These are phyloP conservation scores for Yamadazyma mexicana DNA, from an alignment of 1,139 yeast genomes.

Conservation along the genomic window DNA sequence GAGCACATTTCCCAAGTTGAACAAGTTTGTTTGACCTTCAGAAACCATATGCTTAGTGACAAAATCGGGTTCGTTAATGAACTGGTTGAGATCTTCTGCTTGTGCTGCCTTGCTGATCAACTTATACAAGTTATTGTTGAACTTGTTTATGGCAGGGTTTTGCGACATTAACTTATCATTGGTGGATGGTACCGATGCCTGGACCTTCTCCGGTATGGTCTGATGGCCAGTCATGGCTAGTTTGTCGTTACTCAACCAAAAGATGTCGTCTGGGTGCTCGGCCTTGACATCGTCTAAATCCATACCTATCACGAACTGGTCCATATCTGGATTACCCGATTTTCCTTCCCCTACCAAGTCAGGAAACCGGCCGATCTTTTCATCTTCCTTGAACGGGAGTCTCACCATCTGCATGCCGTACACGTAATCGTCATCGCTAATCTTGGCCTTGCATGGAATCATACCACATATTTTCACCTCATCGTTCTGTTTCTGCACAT, in stretches of 20 bases:
- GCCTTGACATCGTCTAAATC: constrained; percentile 27
- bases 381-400: constrained; percentile 82
- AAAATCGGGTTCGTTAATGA: constrained; percentile 26
- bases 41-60: constrained; percentile 26
- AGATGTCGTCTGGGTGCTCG: neutral
- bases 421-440: constrained; percentile 16
- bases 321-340: constrained; percentile 23
- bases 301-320: constrained; percentile 24
- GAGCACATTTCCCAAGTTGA: constrained; percentile 33
- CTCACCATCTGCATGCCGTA: constrained; percentile 40
- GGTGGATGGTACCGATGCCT: constrained; percentile 1
- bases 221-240: constrained; percentile 12
- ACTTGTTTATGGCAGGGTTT: constrained; percentile 33
- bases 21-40: constrained; percentile 23
- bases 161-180: constrained; percentile 23
- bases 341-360: constrained; percentile 29
- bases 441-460: constrained; percentile 43
- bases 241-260: constrained; percentile 16
- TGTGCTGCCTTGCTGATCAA: constrained; percentile 28
- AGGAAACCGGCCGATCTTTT: constrained; percentile 62
- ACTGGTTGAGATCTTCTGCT: constrained; percentile 20
- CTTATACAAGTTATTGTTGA: constrained; percentile 25
- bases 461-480: constrained; percentile 60
- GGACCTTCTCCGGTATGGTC: constrained; percentile 6
- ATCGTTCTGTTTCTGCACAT: constrained; percentile 48